Base-by-base conservation (phyloP, 129 eudicot species). In the Artemisia argyi region DNA sequence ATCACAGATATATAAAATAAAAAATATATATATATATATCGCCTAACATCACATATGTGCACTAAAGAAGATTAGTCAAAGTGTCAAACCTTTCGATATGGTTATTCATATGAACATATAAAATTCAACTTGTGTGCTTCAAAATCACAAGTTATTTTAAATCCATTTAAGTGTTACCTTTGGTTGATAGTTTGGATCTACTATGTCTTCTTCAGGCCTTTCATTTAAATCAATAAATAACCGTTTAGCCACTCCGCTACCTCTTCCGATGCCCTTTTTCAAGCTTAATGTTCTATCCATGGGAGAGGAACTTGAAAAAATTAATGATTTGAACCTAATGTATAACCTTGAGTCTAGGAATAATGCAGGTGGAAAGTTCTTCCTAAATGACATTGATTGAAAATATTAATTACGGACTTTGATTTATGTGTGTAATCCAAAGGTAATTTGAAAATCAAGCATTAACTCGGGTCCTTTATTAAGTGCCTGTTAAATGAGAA, bases 141-240 rank as follows among this genome's bases (percentile, higher is more conserved):
- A 63, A 66, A 56, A 9, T 75, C 59, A 16, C 51, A 11, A 49
- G 48, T 53, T 55, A 15, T 11, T 35, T 64, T 19, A 13, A 20
- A 64, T 14, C 56, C 11, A 46, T 35, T 30, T 60, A 19, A 26
- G 61, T 46, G 18, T 47, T 73, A 68, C 71, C 75, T 67, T 62
- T 47, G 76, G 55, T 68, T 55, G 75, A 80, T 54, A 61, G 57
- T 63, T 44, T 32, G 62, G 44, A 48, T 76, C 52, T 61, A 68
- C 42, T 5, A 52, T 74, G 54, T 74, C 76, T 42, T 69, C 84
- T 52, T 67, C 66, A 19, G 84, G 80, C 55, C 46, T 69, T 80
- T 74, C 56, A 68, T 80, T 80, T 68, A 80, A 53, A 70, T 80
- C 84, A 50, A 74, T 18, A 68, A 68, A 68, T 48, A 75, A 54